These are phyloP conservation scores for Calonectria crousiana DNA, from an alignment of 2,329 filamentous ascomycete genomes.

Conservation along the genomic window DNA sequence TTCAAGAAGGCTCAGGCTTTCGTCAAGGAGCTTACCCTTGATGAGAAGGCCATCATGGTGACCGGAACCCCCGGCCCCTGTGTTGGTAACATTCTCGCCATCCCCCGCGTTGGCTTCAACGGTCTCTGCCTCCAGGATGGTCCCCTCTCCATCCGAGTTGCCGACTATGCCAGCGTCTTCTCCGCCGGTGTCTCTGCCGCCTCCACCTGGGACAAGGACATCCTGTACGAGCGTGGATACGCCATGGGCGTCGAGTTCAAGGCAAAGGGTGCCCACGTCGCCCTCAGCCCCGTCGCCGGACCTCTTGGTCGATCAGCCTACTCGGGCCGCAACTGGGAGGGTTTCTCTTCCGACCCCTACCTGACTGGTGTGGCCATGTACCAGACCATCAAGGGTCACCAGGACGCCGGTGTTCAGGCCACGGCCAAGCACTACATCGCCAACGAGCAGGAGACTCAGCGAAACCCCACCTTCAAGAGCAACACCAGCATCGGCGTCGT, in stretches of 20 bases:
- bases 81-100: constrained; percentile 52
- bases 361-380: constrained; percentile 68
- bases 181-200: constrained; percentile 72
- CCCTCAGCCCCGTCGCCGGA: constrained; percentile 61
- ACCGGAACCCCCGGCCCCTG: constrained; percentile 50
- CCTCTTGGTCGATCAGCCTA: constrained; percentile 58
- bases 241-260: constrained; percentile 71
- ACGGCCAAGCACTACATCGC: constrained; percentile 55
- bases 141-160: constrained; percentile 45
- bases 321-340: constrained; percentile 75
- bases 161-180: constrained; percentile 60
- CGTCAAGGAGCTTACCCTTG: constrained; percentile 43
- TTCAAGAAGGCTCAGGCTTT: constrained; percentile 52
- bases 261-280: constrained; percentile 79
- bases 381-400: constrained; percentile 48
- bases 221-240: constrained; percentile 73
- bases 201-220: constrained; percentile 74
- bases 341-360: constrained; percentile 74
- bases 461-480: constrained; percentile 43
- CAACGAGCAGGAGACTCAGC: constrained; percentile 52
- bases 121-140: constrained; percentile 57
- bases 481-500: constrained; percentile 43
- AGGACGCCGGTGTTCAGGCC: constrained; percentile 53
- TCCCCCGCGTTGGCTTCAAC: constrained; percentile 55
- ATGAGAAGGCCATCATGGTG: constrained; percentile 50